Evolutionary conservation across 805 yeast species (phyloP).

Genomic region (Hermanozyma aechmeae): DNA sequence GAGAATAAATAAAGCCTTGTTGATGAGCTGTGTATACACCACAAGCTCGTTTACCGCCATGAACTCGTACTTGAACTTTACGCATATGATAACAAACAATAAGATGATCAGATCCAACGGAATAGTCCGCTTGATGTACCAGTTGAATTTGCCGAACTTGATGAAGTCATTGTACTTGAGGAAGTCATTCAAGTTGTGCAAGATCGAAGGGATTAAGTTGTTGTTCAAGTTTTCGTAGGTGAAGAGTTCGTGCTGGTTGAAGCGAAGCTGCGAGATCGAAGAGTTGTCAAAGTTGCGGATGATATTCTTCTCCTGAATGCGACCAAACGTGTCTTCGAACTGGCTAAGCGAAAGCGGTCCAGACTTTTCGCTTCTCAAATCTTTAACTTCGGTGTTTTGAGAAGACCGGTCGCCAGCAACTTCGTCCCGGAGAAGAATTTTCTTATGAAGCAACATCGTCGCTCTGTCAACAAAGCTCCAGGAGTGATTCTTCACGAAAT

Average conservation of each 20-base stretch:
- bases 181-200: constrained; percentile 50
- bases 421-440: constrained; percentile 26
- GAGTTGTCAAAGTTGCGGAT: constrained; percentile 27
- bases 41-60: constrained; percentile 28
- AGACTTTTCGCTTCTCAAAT: constrained; percentile 6
- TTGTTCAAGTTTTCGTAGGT: constrained; percentile 42
- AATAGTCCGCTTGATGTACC: constrained; percentile 53
- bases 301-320: constrained; percentile 28
- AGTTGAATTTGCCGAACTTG: constrained; percentile 45
- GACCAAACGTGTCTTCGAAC: constrained; percentile 33
- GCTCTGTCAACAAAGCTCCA: constrained; percentile 51
- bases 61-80: constrained; percentile 29
- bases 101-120: constrained; percentile 52
- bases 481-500: constrained; percentile 39
- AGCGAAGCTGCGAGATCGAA: constrained; percentile 25
- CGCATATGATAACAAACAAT: constrained; percentile 41
- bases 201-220: constrained; percentile 46
- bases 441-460: constrained; percentile 32
- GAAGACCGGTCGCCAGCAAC: too few species aligned
- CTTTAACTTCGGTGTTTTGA: neutral
- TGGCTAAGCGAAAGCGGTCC: constrained; percentile 24
- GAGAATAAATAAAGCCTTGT: constrained; percentile 32
- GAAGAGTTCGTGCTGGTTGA: constrained; percentile 30
- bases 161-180: constrained; percentile 43
- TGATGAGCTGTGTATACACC: constrained; percentile 29